Conservation (phyloP, 164 flowering plant genomes). For the Echeveria elegans region DNA sequence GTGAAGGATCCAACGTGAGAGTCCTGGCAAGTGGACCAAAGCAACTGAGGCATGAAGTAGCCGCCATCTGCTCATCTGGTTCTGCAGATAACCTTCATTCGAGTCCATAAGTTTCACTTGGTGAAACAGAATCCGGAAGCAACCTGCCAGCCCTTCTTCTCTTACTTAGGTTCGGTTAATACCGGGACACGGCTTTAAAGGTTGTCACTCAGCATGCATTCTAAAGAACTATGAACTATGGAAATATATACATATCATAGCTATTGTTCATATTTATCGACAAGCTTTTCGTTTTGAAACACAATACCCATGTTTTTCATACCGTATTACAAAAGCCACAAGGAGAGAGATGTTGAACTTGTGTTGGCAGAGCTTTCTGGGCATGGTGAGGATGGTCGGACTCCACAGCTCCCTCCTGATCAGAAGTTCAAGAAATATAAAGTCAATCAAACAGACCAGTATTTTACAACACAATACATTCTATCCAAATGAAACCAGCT, state of each 20-base stretch:
- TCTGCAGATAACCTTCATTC: constrained; percentile 20
- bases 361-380: not conserved
- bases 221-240: not conserved
- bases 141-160: not conserved
- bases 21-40: constrained; percentile 28
- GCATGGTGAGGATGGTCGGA: not conserved
- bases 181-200: not conserved
- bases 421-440: not conserved
- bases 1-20: constrained; percentile 18
- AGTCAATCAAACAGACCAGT: not conserved
- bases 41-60: constrained; percentile 28
- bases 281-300: not conserved
- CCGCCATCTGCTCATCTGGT: constrained; percentile 24
- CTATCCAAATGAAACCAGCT: not conserved
- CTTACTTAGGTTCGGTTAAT: not conserved
- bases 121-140: not conserved
- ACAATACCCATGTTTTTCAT: not conserved
- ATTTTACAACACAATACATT: not conserved
- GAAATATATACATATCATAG: not conserved
- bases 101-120: constrained; percentile 12
- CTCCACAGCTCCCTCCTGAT: constrained; percentile 7
- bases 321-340: not conserved
- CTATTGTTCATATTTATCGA: not conserved
- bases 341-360: not conserved
- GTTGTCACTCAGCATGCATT: not conserved